phyloP scores from a whole-genome alignment of 2,329 filamentous ascomycete genomes.

The Monilinia fructicola region DNA sequence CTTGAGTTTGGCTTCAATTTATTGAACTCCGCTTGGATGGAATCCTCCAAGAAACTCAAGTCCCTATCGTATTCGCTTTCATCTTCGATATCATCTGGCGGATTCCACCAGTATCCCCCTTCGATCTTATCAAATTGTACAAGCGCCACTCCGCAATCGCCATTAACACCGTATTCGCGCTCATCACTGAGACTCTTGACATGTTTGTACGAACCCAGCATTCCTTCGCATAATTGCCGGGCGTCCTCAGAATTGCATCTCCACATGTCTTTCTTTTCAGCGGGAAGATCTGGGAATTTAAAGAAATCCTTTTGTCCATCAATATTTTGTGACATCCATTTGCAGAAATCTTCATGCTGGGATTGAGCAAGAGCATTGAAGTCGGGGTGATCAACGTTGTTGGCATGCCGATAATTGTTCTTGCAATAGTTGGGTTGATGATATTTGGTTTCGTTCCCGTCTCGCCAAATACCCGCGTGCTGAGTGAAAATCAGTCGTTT shows the following conservation, averaged over 20 bases:
- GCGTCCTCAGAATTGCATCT: not conserved
- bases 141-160: constrained; percentile 7
- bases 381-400: not conserved
- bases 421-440: not conserved
- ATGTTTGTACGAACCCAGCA: not conserved
- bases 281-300: not conserved
- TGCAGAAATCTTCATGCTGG: not conserved
- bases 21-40: not conserved
- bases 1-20: not conserved
- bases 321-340: not conserved
- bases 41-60: not conserved
- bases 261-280: not conserved
- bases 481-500: not conserved
- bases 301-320: not conserved
- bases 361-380: not conserved
- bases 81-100: too few relatives aligned
- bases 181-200: not conserved
- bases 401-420: not conserved
- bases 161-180: not conserved
- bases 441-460: not conserved
- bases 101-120: constrained; percentile 5
- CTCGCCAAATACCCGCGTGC: constrained; percentile 1
- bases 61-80: not conserved
- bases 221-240: not conserved
- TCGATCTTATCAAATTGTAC: constrained; percentile 8